Base-by-base conservation (phyloP, 495 filamentous ascomycete species). In the Penicillium egyptiacum region DNA sequence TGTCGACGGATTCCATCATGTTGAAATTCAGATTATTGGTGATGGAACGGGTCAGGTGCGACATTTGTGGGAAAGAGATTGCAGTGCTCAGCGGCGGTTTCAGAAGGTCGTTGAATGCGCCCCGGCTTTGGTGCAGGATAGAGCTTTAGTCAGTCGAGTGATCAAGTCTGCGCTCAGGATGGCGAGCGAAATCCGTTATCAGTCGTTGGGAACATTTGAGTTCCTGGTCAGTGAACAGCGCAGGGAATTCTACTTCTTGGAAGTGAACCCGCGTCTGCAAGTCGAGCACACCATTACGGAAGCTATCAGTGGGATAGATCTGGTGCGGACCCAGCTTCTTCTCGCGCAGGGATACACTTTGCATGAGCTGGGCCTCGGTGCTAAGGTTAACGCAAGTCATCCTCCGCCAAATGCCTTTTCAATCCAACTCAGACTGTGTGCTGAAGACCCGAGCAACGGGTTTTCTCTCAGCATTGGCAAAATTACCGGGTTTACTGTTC, bases 211-310 rank as follows among this genome's bases (percentile, higher is more conserved):
- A 0, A 87, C 84, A 0, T 75, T 86, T 44, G 85, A 87, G 60
- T 88, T 81, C 49, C 73, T 88, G 14, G 81, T 86, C 12, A 79
- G 83, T 65, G 80, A 83, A 53, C 61, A 75, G n/a, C 76, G 67
- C 0, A 63, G 63, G 0, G 75, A 83, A 43, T 84, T 84, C 66
- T 88, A 82, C 63, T 88, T 88, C 59, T 67, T 88, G 5, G 85
- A 88, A 64, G 80, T 87, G 73, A 87, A 87, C 62, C 83, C 84
- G 0, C 72, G 84, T 28, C 65, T 86, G 19, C 84, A 80, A 62
- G 79, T 82, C 30, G 80, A 82, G 56, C 80, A 82, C 51, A 81
- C 77, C 19, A 77, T 83, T 37, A 82, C 78, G 1, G 79, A 84
- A 55, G 67, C 77, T 6, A 80, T 81, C 52, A 82, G 79, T 41